phyloP scores from a whole-genome alignment of 2,329 filamentous ascomycete species.

The Colletotrichum sp. region DNA sequence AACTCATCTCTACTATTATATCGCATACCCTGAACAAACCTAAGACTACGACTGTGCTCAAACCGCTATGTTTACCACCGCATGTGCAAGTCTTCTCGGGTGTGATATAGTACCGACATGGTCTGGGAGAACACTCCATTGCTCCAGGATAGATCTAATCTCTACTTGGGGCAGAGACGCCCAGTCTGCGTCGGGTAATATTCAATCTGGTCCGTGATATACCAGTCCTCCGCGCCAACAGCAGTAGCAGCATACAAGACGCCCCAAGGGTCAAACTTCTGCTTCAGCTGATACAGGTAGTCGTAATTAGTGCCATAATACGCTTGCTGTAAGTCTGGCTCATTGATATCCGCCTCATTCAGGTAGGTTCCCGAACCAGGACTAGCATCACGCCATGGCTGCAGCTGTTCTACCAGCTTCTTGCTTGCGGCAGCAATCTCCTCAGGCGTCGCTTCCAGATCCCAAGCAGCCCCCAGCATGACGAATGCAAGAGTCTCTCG shows the following conservation, averaged over 20 bases:
- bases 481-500: slow-evolving; percentile 41
- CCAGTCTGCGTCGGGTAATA: background rate
- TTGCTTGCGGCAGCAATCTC: slow-evolving; percentile 28
- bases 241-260: slow-evolving; percentile 40
- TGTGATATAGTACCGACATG: background rate
- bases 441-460: slow-evolving; percentile 26
- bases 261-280: slow-evolving; percentile 37
- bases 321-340: slow-evolving; percentile 38
- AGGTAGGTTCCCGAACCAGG: slow-evolving; percentile 31
- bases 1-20: background rate
- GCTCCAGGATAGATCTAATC: rapidly evolving
- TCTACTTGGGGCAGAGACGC: background rate
- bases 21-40: background rate
- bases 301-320: slow-evolving; percentile 41
- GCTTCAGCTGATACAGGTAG: slow-evolving; percentile 37
- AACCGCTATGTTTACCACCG: background rate
- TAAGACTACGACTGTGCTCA: background rate
- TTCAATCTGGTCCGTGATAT: slow-evolving; percentile 10
- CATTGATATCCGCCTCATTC: slow-evolving; percentile 39
- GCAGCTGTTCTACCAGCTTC: slow-evolving; percentile 28
- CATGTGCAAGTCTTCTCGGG: background rate
- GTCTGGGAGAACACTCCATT: background rate
- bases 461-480: slow-evolving; percentile 30
- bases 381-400: slow-evolving; percentile 26
- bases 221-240: slow-evolving; percentile 43